These are phyloP conservation scores for Lentinula novae-zelandiae DNA, from an alignment of 1,284 basidiomycete species.

Conservation along the genomic window DNA sequence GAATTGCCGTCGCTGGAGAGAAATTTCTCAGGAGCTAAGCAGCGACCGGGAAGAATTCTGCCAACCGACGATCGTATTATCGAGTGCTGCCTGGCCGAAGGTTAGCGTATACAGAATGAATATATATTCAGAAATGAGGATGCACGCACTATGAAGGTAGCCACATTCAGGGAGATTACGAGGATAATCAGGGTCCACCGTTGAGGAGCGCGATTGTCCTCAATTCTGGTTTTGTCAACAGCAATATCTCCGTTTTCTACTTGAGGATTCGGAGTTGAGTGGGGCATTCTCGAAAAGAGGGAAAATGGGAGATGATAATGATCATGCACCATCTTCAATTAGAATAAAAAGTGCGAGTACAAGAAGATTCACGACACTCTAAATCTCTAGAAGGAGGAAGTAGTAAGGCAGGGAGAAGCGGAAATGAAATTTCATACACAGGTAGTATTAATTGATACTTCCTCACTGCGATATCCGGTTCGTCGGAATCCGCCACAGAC, in stretches of 20 bases:
- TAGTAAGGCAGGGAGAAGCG: not conserved
- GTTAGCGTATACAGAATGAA: not conserved
- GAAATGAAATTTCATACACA: not conserved
- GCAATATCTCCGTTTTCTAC: not conserved
- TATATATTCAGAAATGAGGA: not conserved
- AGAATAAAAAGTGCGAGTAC: too few relatives aligned
- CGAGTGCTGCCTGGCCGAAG: not conserved
- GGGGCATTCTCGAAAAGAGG: not conserved
- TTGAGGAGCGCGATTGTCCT: not conserved
- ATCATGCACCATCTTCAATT: not conserved
- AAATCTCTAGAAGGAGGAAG: not conserved
- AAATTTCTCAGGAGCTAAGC: not conserved
- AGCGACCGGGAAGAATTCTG: too few relatives aligned
- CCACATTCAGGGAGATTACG: not conserved
- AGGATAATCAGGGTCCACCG: not conserved
- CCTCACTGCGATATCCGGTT: not conserved
- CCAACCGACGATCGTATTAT: not conserved
- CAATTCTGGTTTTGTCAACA: not conserved
- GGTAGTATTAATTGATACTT: not conserved
- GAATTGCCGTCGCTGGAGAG: conserved; percentile 7
- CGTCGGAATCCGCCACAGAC: not conserved
- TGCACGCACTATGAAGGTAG: not conserved
- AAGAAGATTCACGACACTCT: too few relatives aligned
- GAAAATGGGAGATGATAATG: not conserved
- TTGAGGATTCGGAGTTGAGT: not conserved